Percentiles rank a stretch among this genome's conserved stretches.
phyloP scores from a whole-genome alignment of 192 early-diverging fungal genomes.

The Entomortierella parvispora region DNA sequence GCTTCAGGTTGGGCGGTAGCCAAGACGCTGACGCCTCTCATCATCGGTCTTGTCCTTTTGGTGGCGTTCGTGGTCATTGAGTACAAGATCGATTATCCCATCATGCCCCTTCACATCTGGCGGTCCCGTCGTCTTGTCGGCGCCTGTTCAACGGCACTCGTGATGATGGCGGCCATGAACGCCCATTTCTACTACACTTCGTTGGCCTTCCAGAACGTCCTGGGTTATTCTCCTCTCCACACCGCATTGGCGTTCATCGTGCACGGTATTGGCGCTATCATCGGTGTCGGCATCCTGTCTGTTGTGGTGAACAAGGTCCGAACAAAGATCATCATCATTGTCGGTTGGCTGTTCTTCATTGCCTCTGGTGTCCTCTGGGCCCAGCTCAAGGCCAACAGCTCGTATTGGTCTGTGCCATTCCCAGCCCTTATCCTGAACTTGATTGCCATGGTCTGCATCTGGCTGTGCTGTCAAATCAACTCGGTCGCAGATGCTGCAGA shows the following conservation, averaged over 20 bases:
- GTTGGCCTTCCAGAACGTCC: not conserved
- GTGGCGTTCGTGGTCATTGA: not conserved
- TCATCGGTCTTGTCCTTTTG: not conserved
- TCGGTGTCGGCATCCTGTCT: not conserved
- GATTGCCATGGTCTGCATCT: not conserved
- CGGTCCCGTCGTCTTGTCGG: not conserved
- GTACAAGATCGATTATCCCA: not conserved
- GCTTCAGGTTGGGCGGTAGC: not conserved
- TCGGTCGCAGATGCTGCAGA: not conserved
- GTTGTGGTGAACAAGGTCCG: not conserved
- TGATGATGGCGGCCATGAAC: not conserved
- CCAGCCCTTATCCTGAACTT: not conserved
- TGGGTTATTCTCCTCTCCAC: not conserved
- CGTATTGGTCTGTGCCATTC: conserved; percentile 1
- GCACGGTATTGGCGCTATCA: not conserved
- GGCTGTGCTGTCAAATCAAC: not conserved
- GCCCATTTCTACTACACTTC: not conserved
- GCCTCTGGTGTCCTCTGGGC: not conserved
- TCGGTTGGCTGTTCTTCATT: conserved; percentile 1
- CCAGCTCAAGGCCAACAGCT: not conserved
- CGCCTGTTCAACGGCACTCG: not conserved
- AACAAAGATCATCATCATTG: not conserved
- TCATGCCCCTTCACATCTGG: conserved; percentile 3
- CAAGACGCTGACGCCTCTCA: not conserved
- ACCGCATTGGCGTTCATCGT: not conserved